Percentiles rank a stretch among this genome's conserved stretches.
phyloP scores from a whole-genome alignment of 805 yeast genomes.

The Myxozyma monticola region DNA sequence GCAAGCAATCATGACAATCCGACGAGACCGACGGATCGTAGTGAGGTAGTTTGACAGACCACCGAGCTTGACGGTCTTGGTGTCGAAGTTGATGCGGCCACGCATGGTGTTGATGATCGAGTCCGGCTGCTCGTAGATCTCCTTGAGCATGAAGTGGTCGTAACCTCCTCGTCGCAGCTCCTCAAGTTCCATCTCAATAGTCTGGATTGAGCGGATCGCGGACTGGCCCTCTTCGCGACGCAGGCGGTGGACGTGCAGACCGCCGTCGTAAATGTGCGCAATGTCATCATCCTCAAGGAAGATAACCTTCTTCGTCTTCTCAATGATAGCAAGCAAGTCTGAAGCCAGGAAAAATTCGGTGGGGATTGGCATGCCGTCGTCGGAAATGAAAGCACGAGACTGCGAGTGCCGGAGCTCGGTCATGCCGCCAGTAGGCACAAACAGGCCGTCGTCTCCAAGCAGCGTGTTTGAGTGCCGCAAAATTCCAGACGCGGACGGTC shows the following conservation, averaged over 20 bases:
- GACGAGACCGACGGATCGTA: conserved; percentile 88
- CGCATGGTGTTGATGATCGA: conserved; percentile 98
- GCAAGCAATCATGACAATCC: conserved; percentile 97
- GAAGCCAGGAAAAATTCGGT: conserved; percentile 94
- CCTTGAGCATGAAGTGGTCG: conserved; percentile 97
- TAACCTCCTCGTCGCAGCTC: conserved; percentile 98
- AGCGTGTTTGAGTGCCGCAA: conserved; percentile 7
- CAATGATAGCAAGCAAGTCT: conserved; percentile 94
- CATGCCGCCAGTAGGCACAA: conserved; percentile 51
- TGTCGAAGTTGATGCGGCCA: conserved; percentile 94
- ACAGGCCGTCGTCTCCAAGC: conserved; percentile 31
- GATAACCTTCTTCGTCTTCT: conserved; percentile 95
- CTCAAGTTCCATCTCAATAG: conserved; percentile 93
- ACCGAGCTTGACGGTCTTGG: conserved; percentile 75
- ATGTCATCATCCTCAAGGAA: conserved; percentile 97
- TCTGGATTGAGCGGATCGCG: conserved; percentile 94
- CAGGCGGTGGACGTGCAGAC: conserved; percentile 96
- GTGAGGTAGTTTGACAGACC: conserved; percentile 86
- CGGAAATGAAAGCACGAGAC: conserved; percentile 94
- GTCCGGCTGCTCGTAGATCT: conserved; percentile 97
- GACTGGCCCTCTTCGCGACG: conserved; percentile 71
- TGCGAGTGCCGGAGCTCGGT: conserved; percentile 80
- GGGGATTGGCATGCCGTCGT: conserved; percentile 89
- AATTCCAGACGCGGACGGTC: background rate
- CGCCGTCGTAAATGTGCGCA: conserved; percentile 98